Base-by-base conservation (phyloP, 1,284 basidiomycete species). In the Ceratobasidium sp. region DNA sequence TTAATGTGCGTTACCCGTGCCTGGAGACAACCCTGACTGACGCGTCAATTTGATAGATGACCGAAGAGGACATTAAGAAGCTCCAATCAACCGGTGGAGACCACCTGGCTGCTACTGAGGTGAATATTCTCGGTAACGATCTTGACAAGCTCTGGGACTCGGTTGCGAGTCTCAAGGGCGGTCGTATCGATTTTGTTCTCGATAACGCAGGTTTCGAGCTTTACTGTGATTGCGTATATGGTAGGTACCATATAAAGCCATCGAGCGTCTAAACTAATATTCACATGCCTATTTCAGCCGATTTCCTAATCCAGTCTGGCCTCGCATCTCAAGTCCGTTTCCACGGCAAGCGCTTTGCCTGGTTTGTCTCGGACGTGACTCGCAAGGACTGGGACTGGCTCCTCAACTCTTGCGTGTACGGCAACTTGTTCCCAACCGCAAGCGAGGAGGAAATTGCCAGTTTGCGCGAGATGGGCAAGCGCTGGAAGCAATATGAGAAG, bases 331-430 rank as follows among this genome's bases (percentile, higher is more conserved):
- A 96, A 86, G 89, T 98, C 80, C 91, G 91, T 82, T 98, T 99
- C 92, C 97, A 97, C 84, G 95, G 96, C 72, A 97, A 96, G 85
- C 91, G 94, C 10, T 94, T 93, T 82, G 90, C 95, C 9, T 97
- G 96, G 96, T 97, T 97, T 85, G 95, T 97, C 69, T 96, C 94
- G n/a, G 97, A 99, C 84, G 97, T 99, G 39, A 98, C 97, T 58
- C 93, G 91, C 85, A 95, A 96, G 85, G 97, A 99, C 84, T 99
- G 97, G 96, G 90, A 95, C 80, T 99, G 97, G 97, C 88, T 97
- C 63, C 86, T 95, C 81, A 97, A 96, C 85, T 91, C 91, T 44
- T 94, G 95, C 91, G 91, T 93, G 64, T 94, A 96, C 84, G 94
- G 97, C 7, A 92, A 96, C 82, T 89, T 97, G 70, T 97, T 98